Conservation (phyloP, 805 yeast species). For the Myxozyma mucilagina region DNA sequence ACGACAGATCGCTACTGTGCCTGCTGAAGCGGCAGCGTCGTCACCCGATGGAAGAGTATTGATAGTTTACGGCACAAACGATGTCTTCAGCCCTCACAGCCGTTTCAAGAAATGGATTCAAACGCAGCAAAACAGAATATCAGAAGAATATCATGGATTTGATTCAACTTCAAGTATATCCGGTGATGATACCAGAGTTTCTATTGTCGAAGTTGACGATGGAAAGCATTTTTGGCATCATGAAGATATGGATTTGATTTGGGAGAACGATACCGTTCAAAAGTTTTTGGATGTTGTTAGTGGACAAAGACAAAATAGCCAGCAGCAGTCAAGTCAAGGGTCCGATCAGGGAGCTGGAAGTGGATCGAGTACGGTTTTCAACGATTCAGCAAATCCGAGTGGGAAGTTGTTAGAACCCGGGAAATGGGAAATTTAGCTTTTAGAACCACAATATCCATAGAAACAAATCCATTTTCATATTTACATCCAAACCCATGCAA, state of each 20-base stretch:
- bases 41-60: conserved; percentile 16
- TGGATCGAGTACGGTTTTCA: conserved; percentile 1
- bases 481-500: background rate
- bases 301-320: too few species aligned
- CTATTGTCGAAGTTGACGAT: conserved; percentile 9
- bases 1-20: conserved; percentile 1
- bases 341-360: background rate
- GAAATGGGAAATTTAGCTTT: background rate
- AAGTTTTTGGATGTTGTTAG: conserved; percentile 8
- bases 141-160: conserved; percentile 3
- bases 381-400: background rate
- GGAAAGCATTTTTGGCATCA: conserved; percentile 19
- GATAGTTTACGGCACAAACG: conserved; percentile 22
- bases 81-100: conserved; percentile 12
- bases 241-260: conserved; percentile 10
- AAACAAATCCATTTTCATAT: background rate
- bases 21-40: background rate
- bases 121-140: conserved; percentile 3
- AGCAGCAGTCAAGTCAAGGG: background rate
- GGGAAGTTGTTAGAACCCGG: background rate
- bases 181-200: background rate
- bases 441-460: too few species aligned
- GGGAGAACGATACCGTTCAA: conserved; percentile 8
- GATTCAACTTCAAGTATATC: background rate
- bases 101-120: conserved; percentile 17